These are phyloP conservation scores for Kickxella alabastrina DNA, from an alignment of 192 early-diverging fungal genomes.

Conservation along the genomic window DNA sequence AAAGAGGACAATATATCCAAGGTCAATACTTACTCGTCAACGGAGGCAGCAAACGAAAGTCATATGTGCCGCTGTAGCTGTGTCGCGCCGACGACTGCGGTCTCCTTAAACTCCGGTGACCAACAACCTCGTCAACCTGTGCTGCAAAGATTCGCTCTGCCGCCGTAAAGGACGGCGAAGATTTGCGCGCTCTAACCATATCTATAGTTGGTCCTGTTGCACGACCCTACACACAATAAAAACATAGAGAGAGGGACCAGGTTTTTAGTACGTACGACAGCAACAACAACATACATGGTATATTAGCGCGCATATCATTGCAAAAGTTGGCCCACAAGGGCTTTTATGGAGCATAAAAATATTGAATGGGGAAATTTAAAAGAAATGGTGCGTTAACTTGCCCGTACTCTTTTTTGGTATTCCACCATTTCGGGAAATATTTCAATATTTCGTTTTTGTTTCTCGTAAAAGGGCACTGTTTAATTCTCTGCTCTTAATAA, in stretches of 20 bases:
- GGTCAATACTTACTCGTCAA: conserved; percentile 36
- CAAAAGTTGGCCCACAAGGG: no score
- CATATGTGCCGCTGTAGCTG: conserved; percentile 44
- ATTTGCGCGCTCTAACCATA: conserved; percentile 48
- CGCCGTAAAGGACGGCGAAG: conserved; percentile 33
- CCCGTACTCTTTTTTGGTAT: conserved; percentile 1
- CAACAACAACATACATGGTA: no score
- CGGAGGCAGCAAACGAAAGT: conserved; percentile 47
- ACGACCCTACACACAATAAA: conserved; percentile 33
- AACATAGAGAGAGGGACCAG: not conserved
- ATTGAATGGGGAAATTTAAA: not conserved
- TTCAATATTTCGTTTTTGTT: no score
- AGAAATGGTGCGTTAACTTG: no score
- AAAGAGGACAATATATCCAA: no score
- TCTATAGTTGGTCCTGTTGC: conserved; percentile 29
- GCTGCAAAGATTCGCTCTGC: conserved; percentile 32
- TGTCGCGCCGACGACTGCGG: conserved; percentile 52
- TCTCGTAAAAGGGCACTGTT: no score
- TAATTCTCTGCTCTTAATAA: no score
- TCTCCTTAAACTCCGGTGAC: conserved; percentile 36
- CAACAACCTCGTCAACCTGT: conserved; percentile 44
- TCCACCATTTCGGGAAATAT: not conserved
- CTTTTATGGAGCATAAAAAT: no score
- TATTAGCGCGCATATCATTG: no score
- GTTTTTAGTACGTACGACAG: no score